These are phyloP conservation scores for Cyclotella atomus DNA, from an alignment of 108 stramenopile genomes.

Conservation along the genomic window DNA sequence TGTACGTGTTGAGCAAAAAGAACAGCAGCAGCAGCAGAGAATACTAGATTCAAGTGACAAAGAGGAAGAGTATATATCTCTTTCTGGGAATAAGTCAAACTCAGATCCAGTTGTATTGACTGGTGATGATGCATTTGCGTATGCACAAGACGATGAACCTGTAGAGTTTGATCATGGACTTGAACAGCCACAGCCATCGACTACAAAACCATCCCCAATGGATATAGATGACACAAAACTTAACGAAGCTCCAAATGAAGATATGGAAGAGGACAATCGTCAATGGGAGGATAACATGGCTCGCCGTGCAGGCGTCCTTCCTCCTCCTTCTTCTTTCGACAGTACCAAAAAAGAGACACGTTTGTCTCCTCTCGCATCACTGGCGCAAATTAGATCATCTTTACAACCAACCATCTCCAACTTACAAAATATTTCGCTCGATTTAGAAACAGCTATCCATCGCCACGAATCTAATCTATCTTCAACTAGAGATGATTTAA, in stretches of 20 bases:
- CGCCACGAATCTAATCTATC: conserved; percentile 36
- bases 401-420: conserved; percentile 39
- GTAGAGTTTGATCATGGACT: conserved; percentile 38
- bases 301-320: conserved; percentile 65
- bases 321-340: conserved; percentile 7
- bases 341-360: neutral
- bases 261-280: conserved; percentile 35
- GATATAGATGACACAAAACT: conserved; percentile 13
- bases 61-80: conserved; percentile 41
- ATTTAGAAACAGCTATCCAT: conserved; percentile 35
- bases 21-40: neutral
- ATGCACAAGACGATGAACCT: conserved; percentile 30
- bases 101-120: conserved; percentile 34
- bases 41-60: neutral
- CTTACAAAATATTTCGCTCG: conserved; percentile 35
- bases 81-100: neutral
- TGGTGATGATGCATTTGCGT: conserved; percentile 52
- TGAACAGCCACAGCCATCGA: neutral
- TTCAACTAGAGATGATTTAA: conserved; percentile 47
- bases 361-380: conserved; percentile 9
- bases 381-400: conserved; percentile 43
- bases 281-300: conserved; percentile 74
- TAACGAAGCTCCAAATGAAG: conserved; percentile 20
- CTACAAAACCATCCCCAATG: neutral
- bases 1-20: neutral